Conservation (phyloP, 148 eudicot species). For the Suaeda aralocaspica region DNA sequence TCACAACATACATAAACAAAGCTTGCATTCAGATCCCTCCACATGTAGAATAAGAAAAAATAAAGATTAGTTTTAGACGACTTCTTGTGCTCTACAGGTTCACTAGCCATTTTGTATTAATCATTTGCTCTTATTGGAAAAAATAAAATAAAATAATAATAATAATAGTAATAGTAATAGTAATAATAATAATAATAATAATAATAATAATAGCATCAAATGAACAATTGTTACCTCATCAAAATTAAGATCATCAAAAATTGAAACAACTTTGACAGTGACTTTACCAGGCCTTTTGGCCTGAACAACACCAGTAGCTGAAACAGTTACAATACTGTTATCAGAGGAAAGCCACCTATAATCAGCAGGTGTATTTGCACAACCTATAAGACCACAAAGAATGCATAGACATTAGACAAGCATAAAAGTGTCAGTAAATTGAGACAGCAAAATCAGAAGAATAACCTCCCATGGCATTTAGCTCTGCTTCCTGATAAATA, state of each 20-base stretch:
- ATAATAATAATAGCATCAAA: not conserved
- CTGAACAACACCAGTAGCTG: constrained; percentile 72
- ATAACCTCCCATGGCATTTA: constrained; percentile 69
- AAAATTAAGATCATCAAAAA: constrained; percentile 66
- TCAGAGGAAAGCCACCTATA: constrained; percentile 88
- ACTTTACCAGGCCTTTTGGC: constrained; percentile 86
- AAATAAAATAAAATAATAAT: too few species aligned
- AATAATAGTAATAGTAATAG: too few species aligned
- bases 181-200: too few species aligned
- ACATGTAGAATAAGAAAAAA: too few species aligned
- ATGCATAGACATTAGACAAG: constrained; percentile 11
- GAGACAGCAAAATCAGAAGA: constrained; percentile 10
- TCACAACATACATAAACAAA: too few species aligned
- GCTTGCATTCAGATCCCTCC: too few species aligned
- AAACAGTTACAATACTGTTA: constrained; percentile 51
- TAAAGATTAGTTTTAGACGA: too few species aligned
- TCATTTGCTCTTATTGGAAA: not conserved
- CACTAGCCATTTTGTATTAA: too few species aligned
- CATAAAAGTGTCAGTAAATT: constrained; percentile 4
- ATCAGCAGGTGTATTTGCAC: constrained; percentile 64
- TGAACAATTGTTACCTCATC: constrained; percentile 50
- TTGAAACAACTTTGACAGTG: constrained; percentile 59
- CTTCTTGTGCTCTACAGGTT: too few species aligned
- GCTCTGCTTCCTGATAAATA: constrained; percentile 72
- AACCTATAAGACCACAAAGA: constrained; percentile 42